These are phyloP conservation scores for Populus hybrid DNA, from an alignment of 441 rosid species.

Conservation along the genomic window DNA sequence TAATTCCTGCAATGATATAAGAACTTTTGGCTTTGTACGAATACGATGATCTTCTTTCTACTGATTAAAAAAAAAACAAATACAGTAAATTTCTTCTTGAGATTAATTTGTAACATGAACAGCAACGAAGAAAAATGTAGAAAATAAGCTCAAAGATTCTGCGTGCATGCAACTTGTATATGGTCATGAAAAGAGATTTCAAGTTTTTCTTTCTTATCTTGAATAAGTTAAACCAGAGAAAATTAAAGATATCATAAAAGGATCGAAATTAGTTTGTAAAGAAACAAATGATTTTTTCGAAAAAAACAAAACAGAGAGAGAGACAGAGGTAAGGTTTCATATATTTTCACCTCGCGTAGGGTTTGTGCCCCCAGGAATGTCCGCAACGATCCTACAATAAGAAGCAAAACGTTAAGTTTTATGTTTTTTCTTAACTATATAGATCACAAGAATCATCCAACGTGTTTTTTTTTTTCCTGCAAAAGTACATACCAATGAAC, in stretches of 20 bases:
- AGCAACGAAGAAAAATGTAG: not conserved
- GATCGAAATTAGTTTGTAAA: not conserved
- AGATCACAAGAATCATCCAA: not conserved
- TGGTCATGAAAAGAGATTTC: not conserved
- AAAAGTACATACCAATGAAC: constrained; percentile 52
- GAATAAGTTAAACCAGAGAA: not conserved
- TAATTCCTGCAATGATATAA: not conserved
- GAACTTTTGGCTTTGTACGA: not conserved
- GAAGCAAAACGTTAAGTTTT: not conserved
- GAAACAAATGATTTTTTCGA: not conserved
- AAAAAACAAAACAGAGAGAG: no score
- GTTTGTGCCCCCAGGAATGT: not conserved
- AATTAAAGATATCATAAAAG: not conserved
- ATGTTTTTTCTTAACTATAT: not conserved
- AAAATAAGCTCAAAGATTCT: not conserved
- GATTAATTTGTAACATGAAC: not conserved
- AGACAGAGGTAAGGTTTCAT: not conserved
- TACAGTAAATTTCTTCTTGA: not conserved
- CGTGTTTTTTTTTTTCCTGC: not conserved
- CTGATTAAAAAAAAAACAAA: no score
- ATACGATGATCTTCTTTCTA: not conserved
- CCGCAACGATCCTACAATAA: not conserved
- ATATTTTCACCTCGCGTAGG: not conserved
- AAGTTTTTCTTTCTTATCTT: no score
- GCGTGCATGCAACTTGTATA: not conserved